Conservation (phyloP, 2,329 filamentous ascomycete species). For the Teratosphaeria epicoccoides region DNA sequence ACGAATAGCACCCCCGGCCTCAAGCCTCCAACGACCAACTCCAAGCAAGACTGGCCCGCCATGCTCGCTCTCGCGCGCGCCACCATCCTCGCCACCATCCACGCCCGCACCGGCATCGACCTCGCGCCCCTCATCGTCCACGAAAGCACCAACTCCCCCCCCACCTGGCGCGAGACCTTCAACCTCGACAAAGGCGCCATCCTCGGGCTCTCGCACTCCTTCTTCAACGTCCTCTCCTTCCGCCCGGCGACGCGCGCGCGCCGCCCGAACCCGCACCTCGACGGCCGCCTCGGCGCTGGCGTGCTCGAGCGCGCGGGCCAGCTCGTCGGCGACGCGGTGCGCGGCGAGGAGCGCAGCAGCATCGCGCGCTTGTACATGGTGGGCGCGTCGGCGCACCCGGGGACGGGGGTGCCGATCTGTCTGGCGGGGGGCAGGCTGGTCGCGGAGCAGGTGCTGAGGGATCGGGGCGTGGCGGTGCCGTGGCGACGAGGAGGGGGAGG, state of each 20-base stretch:
- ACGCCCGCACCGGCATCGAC: slow-evolving; percentile 47
- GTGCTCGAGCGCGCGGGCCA: slow-evolving; percentile 15
- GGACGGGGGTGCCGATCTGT: slow-evolving; percentile 65
- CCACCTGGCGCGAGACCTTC: slow-evolving; percentile 54
- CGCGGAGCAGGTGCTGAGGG: slow-evolving; percentile 40
- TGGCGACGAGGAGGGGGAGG: slow-evolving; percentile 23
- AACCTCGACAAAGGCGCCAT: slow-evolving; percentile 68
- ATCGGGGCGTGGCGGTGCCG: slow-evolving; percentile 29
- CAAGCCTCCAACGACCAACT: slow-evolving; percentile 21
- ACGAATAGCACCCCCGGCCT: slow-evolving; percentile 22
- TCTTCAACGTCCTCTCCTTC: slow-evolving; percentile 63
- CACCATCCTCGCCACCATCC: slow-evolving; percentile 52
- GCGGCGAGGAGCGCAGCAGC: slow-evolving; percentile 19
- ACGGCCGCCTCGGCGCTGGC: slow-evolving; percentile 26
- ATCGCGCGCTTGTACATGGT: slow-evolving; percentile 56
- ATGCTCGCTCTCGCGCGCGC: slow-evolving; percentile 50
- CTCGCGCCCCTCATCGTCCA: slow-evolving; percentile 43
- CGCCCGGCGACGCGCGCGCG: slow-evolving; percentile 50
- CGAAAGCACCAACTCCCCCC: slow-evolving; percentile 57
- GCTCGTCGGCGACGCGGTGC: slow-evolving; percentile 15
- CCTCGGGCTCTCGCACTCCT: slow-evolving; percentile 58
- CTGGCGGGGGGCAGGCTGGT: slow-evolving; percentile 58
- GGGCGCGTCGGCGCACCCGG: slow-evolving; percentile 64
- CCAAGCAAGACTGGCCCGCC: slow-evolving; percentile 47
- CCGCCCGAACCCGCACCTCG: slow-evolving; percentile 30